Base-by-base conservation (phyloP, 106 monocot species). In the Allium sativum region DNA sequence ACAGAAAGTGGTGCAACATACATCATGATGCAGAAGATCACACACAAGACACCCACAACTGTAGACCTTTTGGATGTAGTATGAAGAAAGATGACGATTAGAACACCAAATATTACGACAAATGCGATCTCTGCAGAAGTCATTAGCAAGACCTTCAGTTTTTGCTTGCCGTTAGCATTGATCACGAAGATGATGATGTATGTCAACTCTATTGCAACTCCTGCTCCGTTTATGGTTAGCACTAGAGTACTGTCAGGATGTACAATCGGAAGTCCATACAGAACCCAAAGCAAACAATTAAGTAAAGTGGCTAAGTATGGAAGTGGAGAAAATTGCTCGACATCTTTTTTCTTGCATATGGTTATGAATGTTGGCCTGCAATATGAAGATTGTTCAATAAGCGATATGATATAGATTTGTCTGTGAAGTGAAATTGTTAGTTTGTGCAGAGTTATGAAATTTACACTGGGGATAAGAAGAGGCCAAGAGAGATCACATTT, bases 401-500 rank as follows among this genome's bases (percentile, higher is more conserved):
- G 48, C 6, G 15, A 50, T 5, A 9, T 12, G 3, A 10, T 16
- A 20, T 4, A 42, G 6, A 20, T 44, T 12, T 20, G 7, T 12
- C 31, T 43, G 9, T 53, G 41, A 20, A 44, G 18, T 18, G 16
- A 13, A n/a, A 54, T 18, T 12, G 42, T 62, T 8, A 41, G 42
- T 59, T 10, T 40, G 19, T 56, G 20, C 7, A 59, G 11, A 31
- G 11, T 41, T 42, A 59, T 59, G 19, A 16, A 14, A n/a, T 54
- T 62, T 70, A 70, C 70, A 62, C 8, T 12, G 70, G 70, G 7
- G 70, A 70, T n/a, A 70, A 15, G 62, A 70, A 70, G 13, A 70
- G 62, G 9, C n/a, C 62, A 9, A 70, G 45, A 7, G 70, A 52
- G 10, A 70, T 45, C 8, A 41, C 8, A 55, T 70, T 70, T 62